Conservation (phyloP, 208 protist species). For the Leishmania tropica region DNA sequence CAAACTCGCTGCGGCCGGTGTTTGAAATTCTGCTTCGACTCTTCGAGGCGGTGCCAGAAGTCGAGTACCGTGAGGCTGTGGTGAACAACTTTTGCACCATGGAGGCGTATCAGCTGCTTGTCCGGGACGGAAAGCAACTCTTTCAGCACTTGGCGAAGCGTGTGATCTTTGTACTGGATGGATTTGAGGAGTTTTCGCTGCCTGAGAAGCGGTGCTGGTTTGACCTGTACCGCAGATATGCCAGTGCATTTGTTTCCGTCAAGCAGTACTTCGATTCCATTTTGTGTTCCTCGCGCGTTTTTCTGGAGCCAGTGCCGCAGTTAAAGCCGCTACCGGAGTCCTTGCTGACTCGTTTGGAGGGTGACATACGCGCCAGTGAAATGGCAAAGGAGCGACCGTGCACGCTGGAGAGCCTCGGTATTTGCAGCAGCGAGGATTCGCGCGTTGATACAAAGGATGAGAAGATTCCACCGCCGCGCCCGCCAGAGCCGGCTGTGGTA, state of each 20-base stretch:
- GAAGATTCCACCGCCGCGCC: not conserved
- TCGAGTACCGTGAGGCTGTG: slow-evolving; percentile 57
- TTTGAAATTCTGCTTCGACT: slow-evolving; percentile 46
- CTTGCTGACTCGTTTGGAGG: slow-evolving; percentile 44
- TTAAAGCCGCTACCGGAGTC: slow-evolving; percentile 57
- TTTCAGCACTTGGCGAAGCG: slow-evolving; percentile 70
- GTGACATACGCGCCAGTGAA: slow-evolving; percentile 40
- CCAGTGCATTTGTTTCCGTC: slow-evolving; percentile 29
- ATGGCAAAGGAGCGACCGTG: slow-evolving; percentile 34
- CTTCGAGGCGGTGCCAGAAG: slow-evolving; percentile 36
- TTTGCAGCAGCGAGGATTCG: slow-evolving; percentile 23
- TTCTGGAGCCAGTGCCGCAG: slow-evolving; percentile 49
- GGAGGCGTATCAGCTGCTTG: slow-evolving; percentile 63
- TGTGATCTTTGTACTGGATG: slow-evolving; percentile 63
- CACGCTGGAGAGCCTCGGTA: slow-evolving; percentile 61
- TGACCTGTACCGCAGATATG: slow-evolving; percentile 41
- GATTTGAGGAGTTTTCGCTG: slow-evolving; percentile 57
- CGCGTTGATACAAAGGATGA: slow-evolving; percentile 17
- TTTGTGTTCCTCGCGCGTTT: slow-evolving; percentile 47
- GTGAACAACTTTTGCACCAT: slow-evolving; percentile 83
- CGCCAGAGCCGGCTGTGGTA: not conserved
- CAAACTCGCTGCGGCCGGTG: slow-evolving; percentile 30
- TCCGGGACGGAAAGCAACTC: slow-evolving; percentile 64
- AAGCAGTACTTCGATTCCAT: slow-evolving; percentile 61
- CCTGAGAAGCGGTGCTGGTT: slow-evolving; percentile 55